These are phyloP conservation scores for Phaseolus lunatus DNA, from an alignment of 306 rosid genomes.

Conservation along the genomic window DNA sequence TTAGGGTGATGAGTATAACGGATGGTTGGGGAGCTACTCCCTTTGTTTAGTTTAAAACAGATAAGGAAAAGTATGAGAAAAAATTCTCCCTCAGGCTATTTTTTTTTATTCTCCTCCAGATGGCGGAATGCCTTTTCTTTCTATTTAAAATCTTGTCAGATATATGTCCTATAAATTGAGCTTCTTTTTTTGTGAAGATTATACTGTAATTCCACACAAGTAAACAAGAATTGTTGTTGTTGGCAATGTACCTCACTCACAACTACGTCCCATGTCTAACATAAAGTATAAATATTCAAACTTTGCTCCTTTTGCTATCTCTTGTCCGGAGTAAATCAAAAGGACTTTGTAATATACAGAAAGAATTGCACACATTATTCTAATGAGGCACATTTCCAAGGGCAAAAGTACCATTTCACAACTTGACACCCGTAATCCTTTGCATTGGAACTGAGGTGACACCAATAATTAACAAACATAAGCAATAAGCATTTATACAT, in stretches of 20 bases:
- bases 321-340: not conserved
- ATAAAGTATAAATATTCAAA: constrained; percentile 5
- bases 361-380: not conserved
- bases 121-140: not conserved
- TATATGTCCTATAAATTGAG: constrained; percentile 13
- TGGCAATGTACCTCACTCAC: constrained; percentile 10
- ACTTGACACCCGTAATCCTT: constrained; percentile 32
- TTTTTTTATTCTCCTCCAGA: not conserved
- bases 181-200: constrained; percentile 8
- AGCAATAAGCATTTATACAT: constrained; percentile 10
- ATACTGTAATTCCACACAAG: not conserved
- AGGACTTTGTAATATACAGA: constrained; percentile 11
- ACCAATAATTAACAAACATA: constrained; percentile 41
- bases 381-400: not conserved
- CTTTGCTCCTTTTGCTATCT: not conserved
- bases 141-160: not conserved
- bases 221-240: constrained; percentile 31
- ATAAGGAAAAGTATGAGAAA: constrained; percentile 19
- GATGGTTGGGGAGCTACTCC: constrained; percentile 13
- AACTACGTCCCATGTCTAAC: not conserved
- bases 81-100: not conserved
- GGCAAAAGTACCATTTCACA: constrained; percentile 23
- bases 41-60: constrained; percentile 4
- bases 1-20: constrained; percentile 1
- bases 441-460: constrained; percentile 71